Evolutionary conservation across 2,329 filamentous ascomycete species (phyloP).

Genomic region (Fusarium irregulare): DNA sequence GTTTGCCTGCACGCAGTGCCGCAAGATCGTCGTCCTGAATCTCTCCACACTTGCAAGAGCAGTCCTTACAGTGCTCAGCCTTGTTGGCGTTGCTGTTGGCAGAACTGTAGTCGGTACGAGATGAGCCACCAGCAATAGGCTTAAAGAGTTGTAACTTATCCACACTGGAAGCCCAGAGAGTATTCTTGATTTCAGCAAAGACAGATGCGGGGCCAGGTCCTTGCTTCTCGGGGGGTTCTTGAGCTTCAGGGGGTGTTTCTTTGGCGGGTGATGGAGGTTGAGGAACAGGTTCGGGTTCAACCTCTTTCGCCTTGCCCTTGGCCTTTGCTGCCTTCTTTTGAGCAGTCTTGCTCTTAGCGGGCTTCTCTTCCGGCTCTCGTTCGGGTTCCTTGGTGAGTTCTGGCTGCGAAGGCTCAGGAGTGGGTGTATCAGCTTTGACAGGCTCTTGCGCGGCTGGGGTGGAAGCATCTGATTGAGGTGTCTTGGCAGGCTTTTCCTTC

Average conservation of each 20-base stretch:
- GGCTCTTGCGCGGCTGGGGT: constrained; percentile 17
- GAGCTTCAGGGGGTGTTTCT: constrained; percentile 29
- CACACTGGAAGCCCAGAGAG: constrained; percentile 48
- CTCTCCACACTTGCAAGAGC: constrained; percentile 54
- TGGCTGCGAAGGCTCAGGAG: constrained; percentile 8
- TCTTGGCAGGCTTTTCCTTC: constrained; percentile 69
- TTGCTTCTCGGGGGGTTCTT: constrained; percentile 46
- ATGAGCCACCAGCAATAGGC: constrained; percentile 48
- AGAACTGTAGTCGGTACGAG: constrained; percentile 45
- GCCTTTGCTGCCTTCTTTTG: constrained; percentile 49
- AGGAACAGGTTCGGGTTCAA: constrained; percentile 30
- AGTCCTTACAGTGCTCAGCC: constrained; percentile 52
- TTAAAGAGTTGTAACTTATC: constrained; percentile 55
- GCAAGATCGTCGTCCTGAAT: constrained; percentile 64
- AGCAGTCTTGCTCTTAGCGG: constrained; percentile 45
- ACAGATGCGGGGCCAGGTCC: constrained; percentile 50
- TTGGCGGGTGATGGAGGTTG: constrained; percentile 37
- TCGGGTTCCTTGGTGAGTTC: constrained; percentile 22
- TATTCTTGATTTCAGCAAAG: constrained; percentile 51
- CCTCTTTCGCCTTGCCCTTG: constrained; percentile 48
- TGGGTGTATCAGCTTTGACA: constrained; percentile 24
- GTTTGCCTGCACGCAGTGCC: constrained; percentile 64
- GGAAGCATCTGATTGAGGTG: constrained; percentile 20
- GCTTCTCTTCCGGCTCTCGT: constrained; percentile 35
- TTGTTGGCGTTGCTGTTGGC: constrained; percentile 37